phyloP scores from a whole-genome alignment of 192 early-diverging fungal species.

The Glomus cerebriforme region DNA sequence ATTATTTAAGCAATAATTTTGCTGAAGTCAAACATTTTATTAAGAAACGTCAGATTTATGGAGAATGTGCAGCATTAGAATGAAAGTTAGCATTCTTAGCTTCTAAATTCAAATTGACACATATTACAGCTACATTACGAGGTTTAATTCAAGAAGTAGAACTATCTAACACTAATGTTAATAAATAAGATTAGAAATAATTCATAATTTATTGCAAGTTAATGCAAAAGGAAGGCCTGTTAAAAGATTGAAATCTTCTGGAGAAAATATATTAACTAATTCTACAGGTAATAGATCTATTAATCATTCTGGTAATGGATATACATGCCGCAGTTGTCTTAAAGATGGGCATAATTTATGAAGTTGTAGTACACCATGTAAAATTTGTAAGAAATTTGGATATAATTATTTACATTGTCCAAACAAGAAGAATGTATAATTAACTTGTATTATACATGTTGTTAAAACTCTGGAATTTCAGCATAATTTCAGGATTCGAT shows the following conservation, averaged over 20 bases:
- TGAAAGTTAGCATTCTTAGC: not conserved
- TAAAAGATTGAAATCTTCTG: not conserved
- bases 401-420: not conserved
- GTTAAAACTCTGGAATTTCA: no score
- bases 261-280: not conserved
- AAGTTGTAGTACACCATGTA: not conserved
- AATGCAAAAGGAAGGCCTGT: not conserved
- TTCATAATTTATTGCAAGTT: not conserved
- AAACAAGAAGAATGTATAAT: not conserved
- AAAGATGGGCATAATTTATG: not conserved
- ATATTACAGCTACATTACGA: not conserved
- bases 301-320: not conserved
- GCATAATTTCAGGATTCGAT: no score
- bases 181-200: not conserved
- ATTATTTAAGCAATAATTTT: not conserved
- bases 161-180: not conserved
- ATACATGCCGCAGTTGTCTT: not conserved
- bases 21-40: not conserved
- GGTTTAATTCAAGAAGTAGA: conserved; percentile 4
- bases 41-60: not conserved
- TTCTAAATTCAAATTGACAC: not conserved
- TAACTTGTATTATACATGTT: not conserved
- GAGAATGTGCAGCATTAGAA: not conserved
- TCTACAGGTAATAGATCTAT: not conserved
- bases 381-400: not conserved